Base-by-base conservation (phyloP, 2,329 filamentous ascomycete genomes). In the Cladosporium sphaerospermum region DNA sequence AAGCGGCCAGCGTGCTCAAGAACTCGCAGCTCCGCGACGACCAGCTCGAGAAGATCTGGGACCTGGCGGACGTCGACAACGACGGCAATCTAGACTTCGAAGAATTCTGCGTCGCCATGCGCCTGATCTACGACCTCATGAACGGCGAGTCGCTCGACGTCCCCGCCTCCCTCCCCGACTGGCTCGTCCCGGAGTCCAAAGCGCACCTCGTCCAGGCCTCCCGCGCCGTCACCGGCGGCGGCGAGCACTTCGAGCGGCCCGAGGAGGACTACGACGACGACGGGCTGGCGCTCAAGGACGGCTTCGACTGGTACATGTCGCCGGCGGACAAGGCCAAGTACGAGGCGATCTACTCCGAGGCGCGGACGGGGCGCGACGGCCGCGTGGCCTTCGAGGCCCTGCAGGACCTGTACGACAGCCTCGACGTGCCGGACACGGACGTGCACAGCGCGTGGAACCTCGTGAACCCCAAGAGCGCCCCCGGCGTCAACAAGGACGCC, bases 261-360 rank as follows among this genome's bases (percentile, higher is more conserved):
- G 86, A 90, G 52, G 74, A 76, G 54, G 87, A 90, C 62, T 79
- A 96, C 56, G 88, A 78, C 56, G 82, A 85, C 59, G 91, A 96
- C 62, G 83, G 85, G 3, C 82, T 84, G 1, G 90, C 90, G 1
- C 77, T 99, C 57, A 95, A 95, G 69, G 90, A 96, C 71, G 92
- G 92, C 10, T 99, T 99, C 71, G 93, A 99, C 70, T 99, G 93
- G 93, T 99, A 99, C 75, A 99, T 99, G 89, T 90, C 84, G 56
- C 93, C 93, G 0, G 73, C 77, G 31, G 91, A 99, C 73, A 95
- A 95, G 73, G 69, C 82, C 59, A 97, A 96, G 72, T 99, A 99
- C 74, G 90, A 96, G 72, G 89, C 92, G 63, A 99, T 99, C 72
- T 99, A 97, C 73, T 87, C 86, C 59, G 90, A 95, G 64, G 95